These are phyloP conservation scores for Acer campestre DNA, from an alignment of 345 rosid species.

Conservation along the genomic window DNA sequence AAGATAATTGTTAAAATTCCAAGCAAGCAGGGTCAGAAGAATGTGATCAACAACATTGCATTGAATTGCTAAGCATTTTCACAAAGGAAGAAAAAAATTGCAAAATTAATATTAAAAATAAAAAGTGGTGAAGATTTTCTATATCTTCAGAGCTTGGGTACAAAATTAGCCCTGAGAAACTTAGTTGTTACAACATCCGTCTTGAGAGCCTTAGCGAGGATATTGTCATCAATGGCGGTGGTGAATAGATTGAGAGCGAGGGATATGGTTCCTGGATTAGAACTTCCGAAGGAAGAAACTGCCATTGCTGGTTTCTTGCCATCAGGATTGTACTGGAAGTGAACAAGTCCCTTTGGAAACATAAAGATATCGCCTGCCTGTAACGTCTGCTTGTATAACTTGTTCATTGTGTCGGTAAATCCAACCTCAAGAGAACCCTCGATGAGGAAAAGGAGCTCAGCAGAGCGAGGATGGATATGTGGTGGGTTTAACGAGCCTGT, in stretches of 20 bases:
- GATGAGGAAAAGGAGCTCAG: slow-evolving; percentile 29
- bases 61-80: no score
- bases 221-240: slow-evolving; percentile 31
- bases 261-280: slow-evolving; percentile 31
- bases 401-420: slow-evolving; percentile 41
- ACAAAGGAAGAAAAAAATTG: no score
- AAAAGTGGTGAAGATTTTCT: no score
- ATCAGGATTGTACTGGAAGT: slow-evolving; percentile 30
- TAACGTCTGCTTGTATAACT: slow-evolving; percentile 35
- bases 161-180: slow-evolving; percentile 31
- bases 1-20: no score
- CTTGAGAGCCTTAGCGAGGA: slow-evolving; percentile 38
- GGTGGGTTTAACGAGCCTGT: slow-evolving; percentile 26
- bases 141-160: background rate
- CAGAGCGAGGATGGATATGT: slow-evolving; percentile 39
- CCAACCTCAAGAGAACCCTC: slow-evolving; percentile 41
- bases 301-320: slow-evolving; percentile 18
- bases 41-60: no score
- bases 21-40: no score
- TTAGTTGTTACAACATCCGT: slow-evolving; percentile 33
- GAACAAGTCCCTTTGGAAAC: slow-evolving; percentile 44
- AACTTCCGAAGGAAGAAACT: slow-evolving; percentile 32
- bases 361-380: slow-evolving; percentile 35
- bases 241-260: slow-evolving; percentile 29
- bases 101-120: no score